phyloP scores from a whole-genome alignment of 2,329 filamentous ascomycete genomes.

The Teratosphaeria destructans region DNA sequence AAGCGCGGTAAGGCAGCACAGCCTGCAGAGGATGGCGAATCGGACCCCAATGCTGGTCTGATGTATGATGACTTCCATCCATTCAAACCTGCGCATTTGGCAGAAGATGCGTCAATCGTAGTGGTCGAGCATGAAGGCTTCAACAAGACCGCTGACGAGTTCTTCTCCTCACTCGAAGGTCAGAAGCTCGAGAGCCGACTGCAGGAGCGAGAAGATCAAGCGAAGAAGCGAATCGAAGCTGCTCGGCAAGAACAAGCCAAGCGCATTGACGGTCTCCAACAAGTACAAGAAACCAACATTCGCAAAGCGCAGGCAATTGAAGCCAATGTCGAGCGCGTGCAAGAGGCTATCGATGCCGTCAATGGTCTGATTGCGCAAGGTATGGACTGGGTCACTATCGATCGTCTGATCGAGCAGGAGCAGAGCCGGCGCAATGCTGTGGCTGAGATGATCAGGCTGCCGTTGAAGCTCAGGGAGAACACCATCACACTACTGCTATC shows the following conservation, averaged over 20 bases:
- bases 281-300: slow-evolving; percentile 70
- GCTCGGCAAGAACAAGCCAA: slow-evolving; percentile 74
- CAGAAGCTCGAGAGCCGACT: slow-evolving; percentile 81
- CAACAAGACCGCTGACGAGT: slow-evolving; percentile 90
- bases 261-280: slow-evolving; percentile 72
- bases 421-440: slow-evolving; percentile 73
- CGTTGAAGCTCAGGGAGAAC: slow-evolving; percentile 83
- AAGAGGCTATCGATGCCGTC: slow-evolving; percentile 85
- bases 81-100: slow-evolving; percentile 73
- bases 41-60: slow-evolving; percentile 35
- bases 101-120: slow-evolving; percentile 52
- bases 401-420: slow-evolving; percentile 76
- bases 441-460: slow-evolving; percentile 74
- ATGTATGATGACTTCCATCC: slow-evolving; percentile 95
- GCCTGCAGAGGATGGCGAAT: slow-evolving; percentile 17
- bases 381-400: slow-evolving; percentile 96
- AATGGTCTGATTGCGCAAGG: slow-evolving; percentile 85
- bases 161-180: slow-evolving; percentile 92
- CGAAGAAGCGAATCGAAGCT: slow-evolving; percentile 75
- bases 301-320: slow-evolving; percentile 85
- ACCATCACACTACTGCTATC: slow-evolving; percentile 69
- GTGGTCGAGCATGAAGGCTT: slow-evolving; percentile 74
- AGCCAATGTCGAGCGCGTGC: slow-evolving; percentile 79
- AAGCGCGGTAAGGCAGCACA: slow-evolving; percentile 37
- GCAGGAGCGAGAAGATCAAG: slow-evolving; percentile 68